These are phyloP conservation scores for Podospora australis DNA, from an alignment of 495 filamentous ascomycete species.

Conservation along the genomic window DNA sequence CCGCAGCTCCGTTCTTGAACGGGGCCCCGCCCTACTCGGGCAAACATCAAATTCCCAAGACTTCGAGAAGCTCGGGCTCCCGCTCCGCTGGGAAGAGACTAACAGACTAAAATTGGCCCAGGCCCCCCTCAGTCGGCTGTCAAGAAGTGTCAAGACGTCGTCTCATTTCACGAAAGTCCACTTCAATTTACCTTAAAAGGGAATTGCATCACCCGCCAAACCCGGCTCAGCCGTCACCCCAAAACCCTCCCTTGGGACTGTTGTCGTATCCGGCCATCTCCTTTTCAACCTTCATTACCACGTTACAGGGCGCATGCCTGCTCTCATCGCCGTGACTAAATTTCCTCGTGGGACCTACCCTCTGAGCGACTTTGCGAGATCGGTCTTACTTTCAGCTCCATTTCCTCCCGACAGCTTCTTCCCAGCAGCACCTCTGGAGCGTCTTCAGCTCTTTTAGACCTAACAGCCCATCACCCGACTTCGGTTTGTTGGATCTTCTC, in stretches of 20 bases:
- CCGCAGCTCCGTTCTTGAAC: constrained; percentile 13
- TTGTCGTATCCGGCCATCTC: constrained; percentile 9
- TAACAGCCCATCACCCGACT: neutral
- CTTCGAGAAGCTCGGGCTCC: neutral
- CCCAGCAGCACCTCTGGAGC: constrained; percentile 1
- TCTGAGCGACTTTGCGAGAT: too few relatives aligned
- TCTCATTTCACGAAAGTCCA: constrained; percentile 14
- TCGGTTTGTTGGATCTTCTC: too few relatives aligned
- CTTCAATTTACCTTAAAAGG: constrained; percentile 10
- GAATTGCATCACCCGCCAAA: constrained; percentile 14
- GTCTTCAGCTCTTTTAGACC: neutral
- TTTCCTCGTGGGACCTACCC: too few relatives aligned
- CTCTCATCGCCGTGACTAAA: neutral
- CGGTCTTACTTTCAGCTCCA: constrained; percentile 5
- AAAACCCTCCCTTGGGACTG: too few relatives aligned
- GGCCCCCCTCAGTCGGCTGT: neutral
- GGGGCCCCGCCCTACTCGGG: neutral
- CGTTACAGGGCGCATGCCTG: constrained; percentile 14
- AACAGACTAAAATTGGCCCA: neutral
- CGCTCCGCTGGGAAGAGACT: neutral
- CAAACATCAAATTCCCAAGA: neutral
- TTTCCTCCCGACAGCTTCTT: neutral
- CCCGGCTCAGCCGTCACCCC: too few relatives aligned
- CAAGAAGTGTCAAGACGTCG: constrained; percentile 9
- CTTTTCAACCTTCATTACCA: constrained; percentile 11